phyloP scores from a whole-genome alignment of 306 rosid genomes.

The Gastrolobium bilobum region DNA sequence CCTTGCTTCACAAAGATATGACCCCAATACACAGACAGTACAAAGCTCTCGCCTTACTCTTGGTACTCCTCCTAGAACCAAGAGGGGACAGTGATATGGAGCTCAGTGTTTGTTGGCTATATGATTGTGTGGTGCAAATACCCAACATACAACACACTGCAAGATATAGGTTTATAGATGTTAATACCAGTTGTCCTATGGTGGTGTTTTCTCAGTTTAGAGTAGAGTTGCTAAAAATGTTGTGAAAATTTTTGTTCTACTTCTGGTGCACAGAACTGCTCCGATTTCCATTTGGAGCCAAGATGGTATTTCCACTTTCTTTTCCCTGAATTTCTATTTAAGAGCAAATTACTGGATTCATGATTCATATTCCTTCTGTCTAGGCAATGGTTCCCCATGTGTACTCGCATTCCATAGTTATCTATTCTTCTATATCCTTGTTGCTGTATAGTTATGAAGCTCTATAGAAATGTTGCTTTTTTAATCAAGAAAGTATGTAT shows the following conservation, averaged over 20 bases:
- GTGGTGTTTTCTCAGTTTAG: constrained; percentile 36
- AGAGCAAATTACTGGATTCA: constrained; percentile 40
- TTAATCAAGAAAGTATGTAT: constrained; percentile 15
- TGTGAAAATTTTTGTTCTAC: constrained; percentile 46
- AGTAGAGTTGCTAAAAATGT: constrained; percentile 39
- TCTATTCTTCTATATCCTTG: constrained; percentile 18
- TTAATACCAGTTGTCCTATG: constrained; percentile 43
- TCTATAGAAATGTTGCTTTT: constrained; percentile 28
- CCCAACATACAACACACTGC: constrained; percentile 24
- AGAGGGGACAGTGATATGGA: constrained; percentile 60
- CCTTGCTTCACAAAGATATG: constrained; percentile 80
- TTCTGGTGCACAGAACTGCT: constrained; percentile 45
- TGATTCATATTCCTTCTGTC: constrained; percentile 37
- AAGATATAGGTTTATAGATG: constrained; percentile 51
- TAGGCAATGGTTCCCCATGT: constrained; percentile 16
- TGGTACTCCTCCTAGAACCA: constrained; percentile 73
- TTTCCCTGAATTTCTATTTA: constrained; percentile 34
- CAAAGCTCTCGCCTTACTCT: constrained; percentile 70
- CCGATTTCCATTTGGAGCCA: constrained; percentile 50
- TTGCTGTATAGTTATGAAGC: constrained; percentile 50
- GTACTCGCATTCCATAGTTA: constrained; percentile 21
- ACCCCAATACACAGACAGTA: constrained; percentile 59
- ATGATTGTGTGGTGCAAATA: constrained; percentile 39
- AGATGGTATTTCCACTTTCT: constrained; percentile 26
- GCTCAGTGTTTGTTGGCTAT: constrained; percentile 51